Percentiles rank a stretch among this genome's conserved stretches.
phyloP scores from a whole-genome alignment of 306 rosid genomes.

The barrel medic (Medicago truncatula) region MtrunA17r5.0-ANR NC_053043.1:1473001-1473500 shows the following conservation, averaged over 20 bases:
- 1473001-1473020: slow-evolving; percentile 98
- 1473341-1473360: slow-evolving; percentile 4
- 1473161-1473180: slow-evolving; percentile 12
- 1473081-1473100: slow-evolving; percentile 29
- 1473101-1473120: background rate
- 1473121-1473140: background rate
- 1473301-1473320: slow-evolving; percentile 28
- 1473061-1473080: slow-evolving; percentile 32
- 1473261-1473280: slow-evolving; percentile 11
- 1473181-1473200: slow-evolving; percentile 1
- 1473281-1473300: slow-evolving; percentile 1
- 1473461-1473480: too few species aligned
- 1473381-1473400: slow-evolving; percentile 2
- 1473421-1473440: too few species aligned
- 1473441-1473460: too few species aligned
- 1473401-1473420: background rate
- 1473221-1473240: background rate
- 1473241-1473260: background rate
- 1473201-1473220: slow-evolving; percentile 2
- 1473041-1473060: slow-evolving; percentile 17
- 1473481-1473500: slow-evolving; percentile 49
- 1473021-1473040: slow-evolving; percentile 39
- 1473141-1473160: slow-evolving; percentile 15
- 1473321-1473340: background rate
- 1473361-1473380: slow-evolving; percentile 16